A percentile compares a stretch with the other conserved stretches of the same genome.
Evolutionary conservation across 164 flowering plant genomes (phyloP).

Genomic region (Buxus sempervirens): DNA sequence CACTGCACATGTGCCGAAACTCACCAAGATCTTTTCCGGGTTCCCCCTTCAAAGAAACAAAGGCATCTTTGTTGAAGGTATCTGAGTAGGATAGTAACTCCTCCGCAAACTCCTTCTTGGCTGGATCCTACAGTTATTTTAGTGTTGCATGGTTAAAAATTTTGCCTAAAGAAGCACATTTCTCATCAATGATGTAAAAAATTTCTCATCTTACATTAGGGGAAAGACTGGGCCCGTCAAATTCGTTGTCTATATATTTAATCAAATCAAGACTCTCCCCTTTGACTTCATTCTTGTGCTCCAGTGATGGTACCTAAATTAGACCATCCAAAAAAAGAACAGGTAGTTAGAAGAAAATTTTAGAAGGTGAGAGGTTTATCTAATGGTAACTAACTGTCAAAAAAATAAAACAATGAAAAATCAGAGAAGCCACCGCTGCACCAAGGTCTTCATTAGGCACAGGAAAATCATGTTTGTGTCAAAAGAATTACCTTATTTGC

Average conservation of each 20-base stretch:
- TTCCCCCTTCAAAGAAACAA: conserved; percentile 41
- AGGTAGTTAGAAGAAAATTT: not conserved
- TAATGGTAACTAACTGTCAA: no score
- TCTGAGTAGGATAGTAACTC: conserved; percentile 48
- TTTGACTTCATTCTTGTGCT: conserved; percentile 53
- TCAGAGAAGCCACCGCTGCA: no score
- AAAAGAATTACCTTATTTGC: conserved; percentile 43
- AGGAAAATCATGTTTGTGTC: not conserved
- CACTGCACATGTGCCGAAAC: conserved; percentile 1
- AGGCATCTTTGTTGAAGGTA: conserved; percentile 32
- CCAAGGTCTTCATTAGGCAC: not conserved
- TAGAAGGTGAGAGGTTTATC: no score
- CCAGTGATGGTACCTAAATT: conserved; percentile 57
- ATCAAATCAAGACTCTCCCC: conserved; percentile 70
- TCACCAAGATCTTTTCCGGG: conserved; percentile 38
- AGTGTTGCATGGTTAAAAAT: not conserved
- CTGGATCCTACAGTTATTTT: conserved; percentile 48
- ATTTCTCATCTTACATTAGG: conserved; percentile 40
- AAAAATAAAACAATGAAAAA: no score
- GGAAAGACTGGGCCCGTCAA: conserved; percentile 64
- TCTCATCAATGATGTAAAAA: not conserved
- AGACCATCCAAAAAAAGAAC: not conserved
- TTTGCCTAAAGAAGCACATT: not conserved
- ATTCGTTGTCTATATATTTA: conserved; percentile 54
- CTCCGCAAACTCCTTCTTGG: conserved; percentile 50